Conservation (phyloP, 1,284 basidiomycete genomes). For the Puccinia coronata region DNA sequence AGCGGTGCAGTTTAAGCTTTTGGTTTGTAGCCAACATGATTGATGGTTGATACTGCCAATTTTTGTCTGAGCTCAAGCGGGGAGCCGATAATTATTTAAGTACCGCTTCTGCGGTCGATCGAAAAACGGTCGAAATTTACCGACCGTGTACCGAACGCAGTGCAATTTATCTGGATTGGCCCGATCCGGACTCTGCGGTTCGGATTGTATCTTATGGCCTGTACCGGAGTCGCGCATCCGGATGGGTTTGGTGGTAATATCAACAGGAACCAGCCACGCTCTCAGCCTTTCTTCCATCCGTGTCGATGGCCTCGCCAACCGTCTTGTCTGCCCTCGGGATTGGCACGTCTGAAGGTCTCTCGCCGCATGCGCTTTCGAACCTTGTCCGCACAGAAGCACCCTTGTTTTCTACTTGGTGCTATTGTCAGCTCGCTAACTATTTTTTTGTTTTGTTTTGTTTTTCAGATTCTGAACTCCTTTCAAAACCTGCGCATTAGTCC, state of each 20-base stretch:
- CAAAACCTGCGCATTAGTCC: slow-evolving; percentile 26
- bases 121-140: too few species aligned
- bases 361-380: slow-evolving; percentile 13
- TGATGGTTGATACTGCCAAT: too few species aligned
- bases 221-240: too few species aligned
- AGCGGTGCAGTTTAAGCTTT: too few species aligned
- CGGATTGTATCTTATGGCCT: too few species aligned
- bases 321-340: slow-evolving; percentile 27
- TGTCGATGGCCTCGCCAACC: background rate
- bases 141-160: too few species aligned
- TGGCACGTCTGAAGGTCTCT: slow-evolving; percentile 1
- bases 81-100: too few species aligned
- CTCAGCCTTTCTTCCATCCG: background rate
- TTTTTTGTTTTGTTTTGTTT: background rate
- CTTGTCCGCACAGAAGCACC: background rate
- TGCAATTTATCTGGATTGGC: too few species aligned
- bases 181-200: too few species aligned
- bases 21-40: too few species aligned
- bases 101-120: too few species aligned
- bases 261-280: background rate
- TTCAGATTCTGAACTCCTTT: slow-evolving; percentile 21
- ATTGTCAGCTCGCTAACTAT: background rate
- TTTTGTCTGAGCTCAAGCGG: too few species aligned
- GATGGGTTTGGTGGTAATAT: background rate
- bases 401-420: background rate